Evolutionary conservation across 2,329 filamentous ascomycete species (phyloP), one percentile per base, ranked within the genome.

Genomic region (Sclerotinia minor): DNA sequence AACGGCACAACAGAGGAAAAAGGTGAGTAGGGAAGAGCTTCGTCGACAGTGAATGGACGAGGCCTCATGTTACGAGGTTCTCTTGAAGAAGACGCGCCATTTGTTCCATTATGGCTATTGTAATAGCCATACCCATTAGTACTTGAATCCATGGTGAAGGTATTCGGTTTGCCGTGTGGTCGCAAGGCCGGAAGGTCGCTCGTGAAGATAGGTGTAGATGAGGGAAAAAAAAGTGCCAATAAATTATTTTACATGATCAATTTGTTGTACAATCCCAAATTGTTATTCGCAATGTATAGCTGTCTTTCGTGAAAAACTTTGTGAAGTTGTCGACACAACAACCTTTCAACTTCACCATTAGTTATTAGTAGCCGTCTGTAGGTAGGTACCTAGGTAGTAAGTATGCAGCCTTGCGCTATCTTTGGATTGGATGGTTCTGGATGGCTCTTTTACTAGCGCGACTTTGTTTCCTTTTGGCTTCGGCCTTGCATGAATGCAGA

Each of bases 1-100:
- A 94, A 92, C 3, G 92, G 91, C 64, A 92, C 84, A 60, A 94
- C 89, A 4, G 91, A 92, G 60, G 89, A 91, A 76, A 94, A 89
- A 32, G 92, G 92, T 64, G 91, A 92, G 79, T 89, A 94, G n/a
- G 91, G 90, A 57, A 95, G 82, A 41, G 91, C 91, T 76, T 95
- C 90, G 67, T 89, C 85, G 17, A 95, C 84, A 4, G 85, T 85
- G 75, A 89, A 87, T 1, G 87, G 73, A 53, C 67, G 71, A 7
- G 72, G 83, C 66, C 82, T 69, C 54, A 64, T 64, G 9, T 53
- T 60, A 13, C 53, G 53, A 41, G 17, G 2, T 50, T 60, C 54
- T 29, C 32, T 32, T 1, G 44, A 29, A 29, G 53, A 49, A 38
- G 54, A 52, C 44, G 54, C 54, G 45, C 54, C 55, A 44, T 38